These are phyloP conservation scores for Wickerhamia fluorescens DNA, from an alignment of 805 yeast genomes.

Conservation along the genomic window DNA sequence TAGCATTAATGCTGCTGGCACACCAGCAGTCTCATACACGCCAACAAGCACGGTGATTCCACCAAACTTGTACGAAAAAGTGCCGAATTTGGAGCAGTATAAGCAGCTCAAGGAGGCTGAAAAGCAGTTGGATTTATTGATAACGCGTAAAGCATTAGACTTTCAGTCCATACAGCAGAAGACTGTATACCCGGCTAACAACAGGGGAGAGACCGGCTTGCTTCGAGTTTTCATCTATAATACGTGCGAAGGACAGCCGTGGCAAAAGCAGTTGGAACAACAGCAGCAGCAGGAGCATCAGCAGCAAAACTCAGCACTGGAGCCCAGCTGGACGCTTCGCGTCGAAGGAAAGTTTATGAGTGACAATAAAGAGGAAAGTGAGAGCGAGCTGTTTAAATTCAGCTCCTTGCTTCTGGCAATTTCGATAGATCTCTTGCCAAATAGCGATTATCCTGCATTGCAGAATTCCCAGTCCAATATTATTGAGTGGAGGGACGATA, in stretches of 20 bases:
- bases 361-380: constrained; percentile 38
- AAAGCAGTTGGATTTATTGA: constrained; percentile 67
- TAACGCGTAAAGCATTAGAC: constrained; percentile 78
- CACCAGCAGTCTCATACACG: constrained; percentile 34
- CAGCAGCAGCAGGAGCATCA: constrained; percentile 10
- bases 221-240: constrained; percentile 79
- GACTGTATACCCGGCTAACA: constrained; percentile 30
- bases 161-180: constrained; percentile 58
- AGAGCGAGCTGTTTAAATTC: constrained; percentile 41
- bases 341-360: constrained; percentile 78
- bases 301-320: constrained; percentile 13
- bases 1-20: constrained; percentile 25
- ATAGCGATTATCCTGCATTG: constrained; percentile 30
- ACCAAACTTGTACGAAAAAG: constrained; percentile 25
- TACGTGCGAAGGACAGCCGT: constrained; percentile 79
- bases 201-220: constrained; percentile 43
- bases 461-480: constrained; percentile 32
- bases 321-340: constrained; percentile 74
- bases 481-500: constrained; percentile 87
- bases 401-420: constrained; percentile 78
- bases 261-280: constrained; percentile 42
- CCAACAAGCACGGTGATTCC: constrained; percentile 39
- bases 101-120: constrained; percentile 76
- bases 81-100: constrained; percentile 71
- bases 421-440: constrained; percentile 62